Conservation (phyloP, 768 basidiomycete species). For the Leccinum barrowsii region DNA sequence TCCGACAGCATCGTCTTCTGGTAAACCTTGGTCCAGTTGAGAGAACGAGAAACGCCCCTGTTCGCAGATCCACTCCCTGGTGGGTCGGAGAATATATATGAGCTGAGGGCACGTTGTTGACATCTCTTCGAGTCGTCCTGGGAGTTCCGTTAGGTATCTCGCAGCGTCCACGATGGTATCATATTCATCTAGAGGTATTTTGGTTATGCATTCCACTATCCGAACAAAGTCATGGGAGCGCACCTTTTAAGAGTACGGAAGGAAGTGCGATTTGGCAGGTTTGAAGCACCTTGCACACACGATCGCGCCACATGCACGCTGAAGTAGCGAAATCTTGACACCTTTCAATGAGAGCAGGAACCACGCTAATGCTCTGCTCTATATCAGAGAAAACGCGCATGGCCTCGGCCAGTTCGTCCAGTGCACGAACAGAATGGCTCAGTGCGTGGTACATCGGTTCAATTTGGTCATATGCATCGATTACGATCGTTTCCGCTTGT, state of each 20-base stretch:
- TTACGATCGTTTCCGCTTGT: conserved; percentile 16
- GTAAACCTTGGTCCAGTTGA: not conserved
- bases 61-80: conserved; percentile 28
- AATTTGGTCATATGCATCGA: conserved; percentile 14
- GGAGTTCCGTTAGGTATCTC: conserved; percentile 21
- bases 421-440: conserved; percentile 22
- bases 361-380: conserved; percentile 17
- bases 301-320: conserved; percentile 27
- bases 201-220: not conserved
- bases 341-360: conserved; percentile 27
- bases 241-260: conserved; percentile 39
- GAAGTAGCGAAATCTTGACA: conserved; percentile 23
- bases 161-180: conserved; percentile 28
- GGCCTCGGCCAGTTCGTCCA: conserved; percentile 38
- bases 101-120: conserved; percentile 25
- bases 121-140: conserved; percentile 26
- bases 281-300: conserved; percentile 21
- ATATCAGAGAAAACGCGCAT: conserved; percentile 33
- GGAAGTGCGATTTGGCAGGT: conserved; percentile 21
- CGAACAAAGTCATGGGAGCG: not conserved
- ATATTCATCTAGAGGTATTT: conserved; percentile 34
- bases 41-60: conserved; percentile 26
- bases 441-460: conserved; percentile 20
- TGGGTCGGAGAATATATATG: conserved; percentile 27
- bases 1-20: not conserved